Conservation (phyloP, 2,329 filamentous ascomycete genomes). For the Paraconiothyrium sp. region DNA sequence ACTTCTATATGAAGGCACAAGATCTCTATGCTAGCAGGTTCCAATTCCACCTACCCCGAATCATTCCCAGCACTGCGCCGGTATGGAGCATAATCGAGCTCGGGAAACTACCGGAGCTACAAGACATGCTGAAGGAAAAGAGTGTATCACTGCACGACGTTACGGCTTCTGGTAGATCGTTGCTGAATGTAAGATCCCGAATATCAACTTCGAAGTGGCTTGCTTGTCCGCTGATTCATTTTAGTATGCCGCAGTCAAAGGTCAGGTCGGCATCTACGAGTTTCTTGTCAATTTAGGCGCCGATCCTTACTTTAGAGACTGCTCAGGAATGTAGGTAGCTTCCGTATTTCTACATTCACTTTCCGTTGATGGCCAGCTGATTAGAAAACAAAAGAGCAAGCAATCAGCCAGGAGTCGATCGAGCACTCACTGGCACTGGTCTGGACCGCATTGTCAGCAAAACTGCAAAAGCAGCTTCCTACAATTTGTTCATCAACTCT, state of each 20-base stretch:
- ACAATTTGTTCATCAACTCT: slow-evolving; percentile 11
- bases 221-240: too few relatives aligned
- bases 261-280: slow-evolving; percentile 16
- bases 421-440: slow-evolving; percentile 7
- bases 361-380: background rate
- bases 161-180: background rate
- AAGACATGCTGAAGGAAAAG: background rate
- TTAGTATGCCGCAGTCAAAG: slow-evolving; percentile 19
- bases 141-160: slow-evolving; percentile 14
- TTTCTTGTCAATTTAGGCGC: slow-evolving; percentile 11
- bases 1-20: slow-evolving; percentile 13
- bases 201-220: background rate
- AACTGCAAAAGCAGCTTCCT: background rate
- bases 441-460: slow-evolving; percentile 13
- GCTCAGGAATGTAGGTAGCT: slow-evolving; percentile 13
- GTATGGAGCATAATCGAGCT: slow-evolving; percentile 19
- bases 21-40: background rate
- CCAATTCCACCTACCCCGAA: slow-evolving; percentile 12
- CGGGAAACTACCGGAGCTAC: slow-evolving; percentile 15
- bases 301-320: slow-evolving; percentile 18
- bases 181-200: background rate
- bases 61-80: slow-evolving; percentile 10
- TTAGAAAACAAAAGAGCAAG: background rate
- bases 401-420: slow-evolving; percentile 19
- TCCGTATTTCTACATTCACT: background rate